phyloP scores from a whole-genome alignment of 139 green algal species.

The Klebsormidium nitens region DNA sequence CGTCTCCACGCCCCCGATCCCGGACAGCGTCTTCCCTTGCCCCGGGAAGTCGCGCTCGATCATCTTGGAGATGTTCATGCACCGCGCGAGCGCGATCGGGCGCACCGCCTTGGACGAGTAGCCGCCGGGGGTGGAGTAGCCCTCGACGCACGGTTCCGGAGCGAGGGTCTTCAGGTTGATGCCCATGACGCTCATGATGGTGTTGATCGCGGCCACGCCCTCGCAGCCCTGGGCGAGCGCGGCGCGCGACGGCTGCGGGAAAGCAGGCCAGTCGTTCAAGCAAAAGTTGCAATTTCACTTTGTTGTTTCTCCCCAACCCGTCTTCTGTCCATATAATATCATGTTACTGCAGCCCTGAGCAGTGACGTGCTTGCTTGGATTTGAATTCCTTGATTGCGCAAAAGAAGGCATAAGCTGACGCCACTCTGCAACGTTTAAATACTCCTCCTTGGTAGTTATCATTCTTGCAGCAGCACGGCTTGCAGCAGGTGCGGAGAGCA shows the following conservation, averaged over 20 bases:
- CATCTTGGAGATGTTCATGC: slow-evolving; percentile 60
- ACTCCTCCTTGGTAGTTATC: no score
- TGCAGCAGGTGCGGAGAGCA: no score
- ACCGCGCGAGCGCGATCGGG: slow-evolving; percentile 91
- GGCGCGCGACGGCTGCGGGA: slow-evolving; percentile 26
- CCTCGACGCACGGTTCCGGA: slow-evolving; percentile 41
- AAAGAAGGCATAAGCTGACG: no score
- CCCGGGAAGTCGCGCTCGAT: slow-evolving; percentile 61
- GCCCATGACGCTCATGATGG: slow-evolving; percentile 83
- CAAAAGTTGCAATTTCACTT: background rate
- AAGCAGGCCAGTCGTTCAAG: background rate
- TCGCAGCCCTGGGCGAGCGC: slow-evolving; percentile 54
- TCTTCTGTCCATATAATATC: no score
- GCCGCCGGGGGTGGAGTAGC: slow-evolving; percentile 69
- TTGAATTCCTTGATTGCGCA: no score
- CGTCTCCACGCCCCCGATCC: slow-evolving; percentile 80
- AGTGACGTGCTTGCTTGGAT: no score
- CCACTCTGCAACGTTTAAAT: no score
- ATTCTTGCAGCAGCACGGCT: no score
- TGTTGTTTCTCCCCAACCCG: no score
- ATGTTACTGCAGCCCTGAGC: no score
- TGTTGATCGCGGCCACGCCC: slow-evolving; percentile 76
- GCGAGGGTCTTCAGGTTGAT: slow-evolving; percentile 71
- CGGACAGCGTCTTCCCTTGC: slow-evolving; percentile 52
- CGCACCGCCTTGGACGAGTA: slow-evolving; percentile 85